A percentile compares a stretch with the other conserved stretches of the same genome.
Evolutionary conservation across 306 rosid genomes (phyloP).

Genomic region (Rosa chinensis): DNA sequence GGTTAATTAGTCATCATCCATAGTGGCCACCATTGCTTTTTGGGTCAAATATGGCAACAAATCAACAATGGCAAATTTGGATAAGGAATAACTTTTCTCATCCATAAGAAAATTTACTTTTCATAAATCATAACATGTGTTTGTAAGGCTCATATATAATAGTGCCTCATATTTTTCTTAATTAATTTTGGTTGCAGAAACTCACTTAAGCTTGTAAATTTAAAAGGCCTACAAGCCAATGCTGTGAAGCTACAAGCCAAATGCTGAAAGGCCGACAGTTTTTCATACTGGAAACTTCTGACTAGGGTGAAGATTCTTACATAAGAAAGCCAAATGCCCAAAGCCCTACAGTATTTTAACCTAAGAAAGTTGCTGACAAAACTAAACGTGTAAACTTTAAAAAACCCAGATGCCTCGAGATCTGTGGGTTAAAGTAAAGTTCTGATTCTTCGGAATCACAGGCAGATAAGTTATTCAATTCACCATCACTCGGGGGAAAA

Average conservation of each 20-base stretch:
- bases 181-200: not conserved
- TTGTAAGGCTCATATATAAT: not conserved
- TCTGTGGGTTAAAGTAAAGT: not conserved
- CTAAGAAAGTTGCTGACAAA: not conserved
- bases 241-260: not conserved
- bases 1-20: not conserved
- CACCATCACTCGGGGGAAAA: not conserved
- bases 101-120: not conserved
- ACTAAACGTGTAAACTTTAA: not conserved
- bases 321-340: too few relatives aligned
- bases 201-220: not conserved
- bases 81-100: not conserved
- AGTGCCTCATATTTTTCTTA: not conserved
- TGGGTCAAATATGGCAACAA: slow-evolving; percentile 10
- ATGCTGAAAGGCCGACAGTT: not conserved
- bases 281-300: not conserved
- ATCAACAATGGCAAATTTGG: not conserved
- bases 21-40: slow-evolving; percentile 1
- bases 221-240: not conserved
- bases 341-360: not conserved
- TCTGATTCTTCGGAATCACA: not conserved
- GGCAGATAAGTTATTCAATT: not conserved
- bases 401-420: slow-evolving; percentile 2
- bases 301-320: not conserved
- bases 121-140: not conserved